These are phyloP conservation scores for Stentor coeruleus DNA, from an alignment of 73 alveolate species.

Conservation along the genomic window DNA sequence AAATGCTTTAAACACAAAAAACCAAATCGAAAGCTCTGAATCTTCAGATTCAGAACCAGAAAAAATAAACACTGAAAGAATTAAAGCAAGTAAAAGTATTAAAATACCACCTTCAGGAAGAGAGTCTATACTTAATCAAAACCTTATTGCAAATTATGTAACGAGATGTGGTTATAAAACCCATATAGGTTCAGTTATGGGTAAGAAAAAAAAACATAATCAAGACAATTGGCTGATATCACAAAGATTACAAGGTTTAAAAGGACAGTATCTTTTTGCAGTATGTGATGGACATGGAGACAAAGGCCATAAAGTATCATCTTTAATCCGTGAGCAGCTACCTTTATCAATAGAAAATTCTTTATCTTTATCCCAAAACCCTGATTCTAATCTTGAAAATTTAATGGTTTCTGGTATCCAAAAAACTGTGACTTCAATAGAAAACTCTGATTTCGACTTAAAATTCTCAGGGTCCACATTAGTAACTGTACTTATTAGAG, in stretches of 20 bases:
- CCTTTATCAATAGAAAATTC: conserved; percentile 45
- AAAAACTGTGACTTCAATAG: neutral
- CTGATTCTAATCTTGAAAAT: neutral
- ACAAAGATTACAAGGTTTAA: conserved; percentile 23
- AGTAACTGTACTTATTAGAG: conserved; percentile 38
- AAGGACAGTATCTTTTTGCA: conserved; percentile 69
- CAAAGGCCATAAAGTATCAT: conserved; percentile 90
- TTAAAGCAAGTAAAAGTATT: no score
- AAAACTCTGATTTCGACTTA: conserved; percentile 42
- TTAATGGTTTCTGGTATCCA: neutral
- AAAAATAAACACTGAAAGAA: no score
- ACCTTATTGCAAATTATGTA: neutral
- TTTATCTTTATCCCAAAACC: neutral
- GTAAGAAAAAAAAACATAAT: conserved; percentile 2
- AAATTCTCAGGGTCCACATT: conserved; percentile 61
- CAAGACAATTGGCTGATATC: conserved; percentile 10
- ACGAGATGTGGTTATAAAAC: conserved; percentile 16
- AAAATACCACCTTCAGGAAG: no score
- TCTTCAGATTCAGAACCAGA: neutral
- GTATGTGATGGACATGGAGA: conserved; percentile 98
- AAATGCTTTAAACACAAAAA: neutral
- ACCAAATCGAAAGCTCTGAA: neutral
- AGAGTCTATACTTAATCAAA: neutral
- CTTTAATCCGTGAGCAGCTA: conserved; percentile 66
- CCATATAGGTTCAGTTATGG: neutral